These are phyloP conservation scores for Mycena amicta DNA, from an alignment of 768 basidiomycete species.

Conservation along the genomic window DNA sequence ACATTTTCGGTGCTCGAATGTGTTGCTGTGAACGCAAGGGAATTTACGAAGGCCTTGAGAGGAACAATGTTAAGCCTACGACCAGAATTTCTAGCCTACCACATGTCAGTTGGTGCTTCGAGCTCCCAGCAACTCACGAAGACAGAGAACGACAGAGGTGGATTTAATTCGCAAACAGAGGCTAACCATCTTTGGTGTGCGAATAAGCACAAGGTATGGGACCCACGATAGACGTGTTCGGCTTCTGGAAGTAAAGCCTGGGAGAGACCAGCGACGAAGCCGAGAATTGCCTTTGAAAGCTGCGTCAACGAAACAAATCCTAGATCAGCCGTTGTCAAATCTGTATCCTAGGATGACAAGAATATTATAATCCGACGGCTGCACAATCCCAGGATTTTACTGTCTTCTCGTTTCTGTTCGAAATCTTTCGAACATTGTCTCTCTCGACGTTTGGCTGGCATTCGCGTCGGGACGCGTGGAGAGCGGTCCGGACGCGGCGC, in stretches of 20 bases:
- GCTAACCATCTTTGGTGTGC: constrained; percentile 16
- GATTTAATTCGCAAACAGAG: constrained; percentile 5
- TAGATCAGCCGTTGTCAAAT: not conserved
- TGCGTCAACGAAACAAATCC: too few species aligned
- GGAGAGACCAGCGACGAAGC: not conserved
- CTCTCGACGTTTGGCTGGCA: not conserved
- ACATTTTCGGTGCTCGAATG: too few species aligned
- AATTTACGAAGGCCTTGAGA: too few species aligned
- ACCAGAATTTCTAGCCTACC: too few species aligned
- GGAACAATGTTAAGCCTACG: too few species aligned
- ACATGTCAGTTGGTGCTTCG: too few species aligned
- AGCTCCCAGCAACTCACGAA: too few species aligned
- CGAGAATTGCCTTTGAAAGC: too few species aligned
- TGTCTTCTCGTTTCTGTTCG: not conserved
- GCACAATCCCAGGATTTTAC: not conserved
- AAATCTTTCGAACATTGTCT: not conserved
- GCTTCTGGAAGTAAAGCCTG: constrained; percentile 2
- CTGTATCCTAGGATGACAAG: not conserved
- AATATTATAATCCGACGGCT: too few species aligned
- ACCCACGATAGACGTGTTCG: not conserved
- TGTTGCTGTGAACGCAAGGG: too few species aligned
- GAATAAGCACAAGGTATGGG: constrained; percentile 8
- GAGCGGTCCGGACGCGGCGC: too few species aligned
- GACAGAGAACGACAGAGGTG: too few species aligned
- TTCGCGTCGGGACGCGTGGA: not conserved